These are phyloP conservation scores for Extremus antarcticus DNA, from an alignment of 495 filamentous ascomycete genomes.

Conservation along the genomic window DNA sequence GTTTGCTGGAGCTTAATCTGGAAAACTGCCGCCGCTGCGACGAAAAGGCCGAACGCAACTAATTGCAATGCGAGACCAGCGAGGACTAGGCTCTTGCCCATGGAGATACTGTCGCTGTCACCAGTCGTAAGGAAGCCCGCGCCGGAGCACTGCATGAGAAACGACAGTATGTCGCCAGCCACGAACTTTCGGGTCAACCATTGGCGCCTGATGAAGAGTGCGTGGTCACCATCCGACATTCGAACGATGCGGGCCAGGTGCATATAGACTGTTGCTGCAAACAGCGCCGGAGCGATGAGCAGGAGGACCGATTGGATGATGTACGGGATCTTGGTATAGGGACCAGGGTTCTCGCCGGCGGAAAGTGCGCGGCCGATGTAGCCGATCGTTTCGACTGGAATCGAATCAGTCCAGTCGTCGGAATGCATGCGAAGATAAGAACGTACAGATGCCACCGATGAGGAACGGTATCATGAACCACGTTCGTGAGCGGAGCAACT, in stretches of 20 bases:
- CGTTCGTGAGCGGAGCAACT: slow-evolving; percentile 34
- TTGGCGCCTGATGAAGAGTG: slow-evolving; percentile 15
- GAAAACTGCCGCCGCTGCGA: slow-evolving; percentile 4
- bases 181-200: slow-evolving; percentile 20
- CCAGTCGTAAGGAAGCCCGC: slow-evolving; percentile 15
- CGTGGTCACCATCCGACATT: slow-evolving; percentile 11
- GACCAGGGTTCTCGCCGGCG: slow-evolving; percentile 8
- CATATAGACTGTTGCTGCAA: slow-evolving; percentile 21
- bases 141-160: slow-evolving; percentile 17
- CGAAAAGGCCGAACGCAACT: slow-evolving; percentile 18
- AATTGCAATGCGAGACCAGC: slow-evolving; percentile 18
- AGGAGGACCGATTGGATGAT: slow-evolving; percentile 25
- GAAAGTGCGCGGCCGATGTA: slow-evolving; percentile 32
- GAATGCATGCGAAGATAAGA: background rate
- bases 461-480: slow-evolving; percentile 49
- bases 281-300: slow-evolving; percentile 20
- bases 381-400: slow-evolving; percentile 39
- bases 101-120: background rate
- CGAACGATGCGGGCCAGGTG: slow-evolving; percentile 13
- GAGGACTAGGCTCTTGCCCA: slow-evolving; percentile 15
- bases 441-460: slow-evolving; percentile 44
- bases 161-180: slow-evolving; percentile 16
- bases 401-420: background rate
- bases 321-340: slow-evolving; percentile 22
- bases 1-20: background rate